Conservation (phyloP, 345 rosid genomes). For the Firmiana major region DNA sequence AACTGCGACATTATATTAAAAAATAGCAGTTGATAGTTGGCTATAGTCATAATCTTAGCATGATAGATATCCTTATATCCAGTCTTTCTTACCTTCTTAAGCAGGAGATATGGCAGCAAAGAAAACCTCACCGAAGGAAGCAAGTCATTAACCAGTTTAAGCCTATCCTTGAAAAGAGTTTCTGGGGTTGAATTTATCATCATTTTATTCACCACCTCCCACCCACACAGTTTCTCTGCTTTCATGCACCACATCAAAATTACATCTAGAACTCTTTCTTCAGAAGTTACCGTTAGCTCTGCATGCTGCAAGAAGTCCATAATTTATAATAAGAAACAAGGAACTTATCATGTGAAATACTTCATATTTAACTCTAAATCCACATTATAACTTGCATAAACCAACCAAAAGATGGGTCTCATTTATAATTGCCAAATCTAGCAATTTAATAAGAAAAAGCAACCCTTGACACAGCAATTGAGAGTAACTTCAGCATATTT, state of each 20-base stretch:
- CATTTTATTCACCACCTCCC: conserved; percentile 69
- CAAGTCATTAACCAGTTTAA: conserved; percentile 48
- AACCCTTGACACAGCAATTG: not conserved
- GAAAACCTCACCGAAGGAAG: conserved; percentile 78
- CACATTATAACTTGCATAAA: not conserved
- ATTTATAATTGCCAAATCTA: not conserved
- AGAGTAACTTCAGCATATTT: not conserved
- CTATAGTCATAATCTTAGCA: not conserved
- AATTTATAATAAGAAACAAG: conserved; percentile 19
- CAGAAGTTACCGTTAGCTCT: conserved; percentile 88
- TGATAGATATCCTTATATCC: conserved; percentile 12
- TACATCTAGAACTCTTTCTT: conserved; percentile 86
- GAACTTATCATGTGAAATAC: not conserved
- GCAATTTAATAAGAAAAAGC: not conserved
- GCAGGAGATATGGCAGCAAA: conserved; percentile 56
- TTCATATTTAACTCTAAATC: not conserved
- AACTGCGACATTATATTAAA: conserved; percentile 53
- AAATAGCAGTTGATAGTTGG: not conserved
- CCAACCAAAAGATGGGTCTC: not conserved
- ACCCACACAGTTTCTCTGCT: conserved; percentile 54
- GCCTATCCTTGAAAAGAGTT: conserved; percentile 57
- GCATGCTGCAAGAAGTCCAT: conserved; percentile 65
- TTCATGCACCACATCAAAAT: conserved; percentile 88
- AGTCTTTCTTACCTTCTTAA: conserved; percentile 55
- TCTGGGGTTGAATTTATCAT: conserved; percentile 37